Percentiles rank a stretch among this genome's conserved stretches.
phyloP scores from a whole-genome alignment of 1,284 basidiomycete species.

The Blastosporella zonata region DNA sequence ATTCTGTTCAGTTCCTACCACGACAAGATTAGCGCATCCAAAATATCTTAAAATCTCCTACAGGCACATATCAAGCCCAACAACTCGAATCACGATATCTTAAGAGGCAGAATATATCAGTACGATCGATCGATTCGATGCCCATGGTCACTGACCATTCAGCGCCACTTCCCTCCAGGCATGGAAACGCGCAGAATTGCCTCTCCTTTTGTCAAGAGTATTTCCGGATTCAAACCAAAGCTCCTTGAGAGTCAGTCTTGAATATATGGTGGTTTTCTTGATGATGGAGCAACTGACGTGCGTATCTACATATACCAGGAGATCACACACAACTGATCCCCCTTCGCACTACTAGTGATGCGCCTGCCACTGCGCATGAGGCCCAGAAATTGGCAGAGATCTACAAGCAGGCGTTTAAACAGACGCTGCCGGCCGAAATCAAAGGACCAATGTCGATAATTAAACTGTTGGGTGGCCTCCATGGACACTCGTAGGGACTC shows the following conservation, averaged over 20 bases:
- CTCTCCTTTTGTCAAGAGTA: slow-evolving; percentile 12
- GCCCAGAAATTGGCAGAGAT: slow-evolving; percentile 12
- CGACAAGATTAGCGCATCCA: slow-evolving; percentile 7
- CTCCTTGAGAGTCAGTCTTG: slow-evolving; percentile 7
- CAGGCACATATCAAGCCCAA: slow-evolving; percentile 2
- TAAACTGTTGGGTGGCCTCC: slow-evolving; percentile 11
- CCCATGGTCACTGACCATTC: not conserved
- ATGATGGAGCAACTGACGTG: slow-evolving; percentile 15
- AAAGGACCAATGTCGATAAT: slow-evolving; percentile 5
- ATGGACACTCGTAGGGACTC: slow-evolving; percentile 10
- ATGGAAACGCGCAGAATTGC: slow-evolving; percentile 13
- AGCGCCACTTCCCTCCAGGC: slow-evolving; percentile 1
- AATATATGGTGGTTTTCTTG: slow-evolving; percentile 13
- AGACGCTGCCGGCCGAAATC: slow-evolving; percentile 1
- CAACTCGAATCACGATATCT: slow-evolving; percentile 5
- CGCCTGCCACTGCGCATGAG: slow-evolving; percentile 6
- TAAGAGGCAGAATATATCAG: slow-evolving; percentile 5
- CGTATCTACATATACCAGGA: not conserved
- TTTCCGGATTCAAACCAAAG: slow-evolving; percentile 4
- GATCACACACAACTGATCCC: not conserved
- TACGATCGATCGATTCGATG: slow-evolving; percentile 7
- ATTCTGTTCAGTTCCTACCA: no score
- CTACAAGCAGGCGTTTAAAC: slow-evolving; percentile 10
- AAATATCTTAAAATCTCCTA: slow-evolving; percentile 9
- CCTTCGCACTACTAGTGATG: slow-evolving; percentile 1